A percentile compares a stretch with the other conserved stretches of the same genome.
phyloP scores from a whole-genome alignment of 2,329 filamentous ascomycete genomes.

The Coniosporium tulheliwenetii region DNA sequence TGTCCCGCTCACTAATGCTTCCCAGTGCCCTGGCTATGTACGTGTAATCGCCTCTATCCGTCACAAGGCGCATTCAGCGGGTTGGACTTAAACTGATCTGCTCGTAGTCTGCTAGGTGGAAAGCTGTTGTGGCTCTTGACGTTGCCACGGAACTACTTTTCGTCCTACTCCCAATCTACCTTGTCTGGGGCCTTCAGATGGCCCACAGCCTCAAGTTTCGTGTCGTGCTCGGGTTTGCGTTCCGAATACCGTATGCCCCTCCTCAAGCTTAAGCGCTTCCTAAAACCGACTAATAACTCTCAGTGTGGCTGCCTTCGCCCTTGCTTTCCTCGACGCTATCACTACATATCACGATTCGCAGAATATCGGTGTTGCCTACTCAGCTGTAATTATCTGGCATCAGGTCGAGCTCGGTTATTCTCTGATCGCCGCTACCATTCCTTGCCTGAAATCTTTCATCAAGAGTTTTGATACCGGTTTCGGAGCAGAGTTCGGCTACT shows the following conservation, averaged over 20 bases:
- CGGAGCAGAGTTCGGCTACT: conserved; percentile 13
- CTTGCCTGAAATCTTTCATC: conserved; percentile 25
- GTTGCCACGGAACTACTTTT: conserved; percentile 18
- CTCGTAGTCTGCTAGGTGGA: conserved; percentile 13
- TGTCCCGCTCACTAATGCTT: conserved; percentile 8
- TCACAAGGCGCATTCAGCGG: too few species aligned
- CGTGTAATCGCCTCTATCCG: background rate
- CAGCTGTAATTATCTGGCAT: conserved; percentile 18
- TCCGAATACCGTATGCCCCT: conserved; percentile 17
- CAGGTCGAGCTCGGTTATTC: conserved; percentile 24
- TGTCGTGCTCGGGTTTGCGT: conserved; percentile 20
- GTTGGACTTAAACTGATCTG: background rate
- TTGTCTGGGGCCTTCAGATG: conserved; percentile 23
- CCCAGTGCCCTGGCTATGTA: conserved; percentile 12
- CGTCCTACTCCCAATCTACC: conserved; percentile 14
- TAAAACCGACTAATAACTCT: background rate
- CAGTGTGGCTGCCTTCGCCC: conserved; percentile 17
- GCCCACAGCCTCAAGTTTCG: conserved; percentile 14
- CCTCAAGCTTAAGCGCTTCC: background rate
- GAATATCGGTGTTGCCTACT: conserved; percentile 16
- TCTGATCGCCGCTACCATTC: conserved; percentile 24
- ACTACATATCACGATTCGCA: conserved; percentile 9
- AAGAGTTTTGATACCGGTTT: conserved; percentile 24
- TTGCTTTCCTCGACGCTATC: conserved; percentile 19
- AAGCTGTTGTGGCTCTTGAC: conserved; percentile 22